Evolutionary conservation across 805 yeast genomes (phyloP).

Genomic region (Kodamaea hsintzibuensis): DNA sequence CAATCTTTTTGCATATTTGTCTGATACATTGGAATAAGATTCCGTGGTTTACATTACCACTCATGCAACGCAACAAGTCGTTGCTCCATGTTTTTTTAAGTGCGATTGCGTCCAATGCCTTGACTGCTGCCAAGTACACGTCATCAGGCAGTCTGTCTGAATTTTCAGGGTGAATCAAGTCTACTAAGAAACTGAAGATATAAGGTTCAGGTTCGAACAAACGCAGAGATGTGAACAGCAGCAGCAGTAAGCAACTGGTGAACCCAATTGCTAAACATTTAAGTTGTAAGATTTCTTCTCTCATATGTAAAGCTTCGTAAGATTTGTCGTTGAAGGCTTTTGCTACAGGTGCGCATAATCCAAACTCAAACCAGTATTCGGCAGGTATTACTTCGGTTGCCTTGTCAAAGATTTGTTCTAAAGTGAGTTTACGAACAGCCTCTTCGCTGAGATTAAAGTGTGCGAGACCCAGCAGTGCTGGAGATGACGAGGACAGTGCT

Average conservation of each 20-base stretch:
- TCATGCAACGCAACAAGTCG: constrained; percentile 73
- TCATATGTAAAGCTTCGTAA: constrained; percentile 51
- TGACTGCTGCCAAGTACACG: constrained; percentile 60
- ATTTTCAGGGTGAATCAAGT: constrained; percentile 68
- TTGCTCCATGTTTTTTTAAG: constrained; percentile 67
- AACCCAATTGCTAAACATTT: constrained; percentile 71
- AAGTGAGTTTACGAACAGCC: constrained; percentile 51
- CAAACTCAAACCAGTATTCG: constrained; percentile 64
- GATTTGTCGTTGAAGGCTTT: constrained; percentile 69
- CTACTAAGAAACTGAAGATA: constrained; percentile 66
- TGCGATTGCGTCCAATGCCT: constrained; percentile 69
- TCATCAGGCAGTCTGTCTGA: constrained; percentile 45
- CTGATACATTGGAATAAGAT: constrained; percentile 70
- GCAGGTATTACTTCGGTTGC: constrained; percentile 60
- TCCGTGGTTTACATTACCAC: constrained; percentile 89
- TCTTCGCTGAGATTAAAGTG: constrained; percentile 47
- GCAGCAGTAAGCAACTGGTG: constrained; percentile 55
- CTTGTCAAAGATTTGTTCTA: constrained; percentile 64
- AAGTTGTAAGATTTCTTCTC: constrained; percentile 59
- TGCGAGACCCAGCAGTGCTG: constrained; percentile 11
- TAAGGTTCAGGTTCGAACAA: constrained; percentile 73
- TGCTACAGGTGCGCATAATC: constrained; percentile 60
- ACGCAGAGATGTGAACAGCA: constrained; percentile 60
- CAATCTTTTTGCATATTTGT: constrained; percentile 51
- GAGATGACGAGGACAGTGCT: constrained; percentile 18